These are phyloP conservation scores for Ogataea pini DNA, from an alignment of 805 yeast species.

Conservation along the genomic window DNA sequence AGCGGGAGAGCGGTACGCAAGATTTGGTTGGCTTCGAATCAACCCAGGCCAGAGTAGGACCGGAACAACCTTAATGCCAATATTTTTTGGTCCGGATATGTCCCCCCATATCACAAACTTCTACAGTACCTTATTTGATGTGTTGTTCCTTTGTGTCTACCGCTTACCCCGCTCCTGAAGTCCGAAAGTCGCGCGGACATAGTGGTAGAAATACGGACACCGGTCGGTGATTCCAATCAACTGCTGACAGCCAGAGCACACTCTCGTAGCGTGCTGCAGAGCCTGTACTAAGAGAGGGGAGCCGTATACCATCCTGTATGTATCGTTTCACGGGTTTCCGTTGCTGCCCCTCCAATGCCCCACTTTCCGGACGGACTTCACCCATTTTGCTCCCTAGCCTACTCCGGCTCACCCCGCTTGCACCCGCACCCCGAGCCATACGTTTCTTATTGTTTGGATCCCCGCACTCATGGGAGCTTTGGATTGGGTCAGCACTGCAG, in stretches of 20 bases:
- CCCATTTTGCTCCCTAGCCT: not conserved
- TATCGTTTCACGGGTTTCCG: not conserved
- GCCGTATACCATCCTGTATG: too few species aligned
- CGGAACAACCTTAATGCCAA: not conserved
- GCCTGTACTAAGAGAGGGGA: too few species aligned
- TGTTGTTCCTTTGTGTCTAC: too few species aligned
- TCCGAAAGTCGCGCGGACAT: slow-evolving; percentile 2
- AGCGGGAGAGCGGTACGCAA: slow-evolving; percentile 2
- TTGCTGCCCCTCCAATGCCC: slow-evolving; percentile 1
- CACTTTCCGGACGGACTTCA: not conserved
- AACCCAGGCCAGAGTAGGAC: not conserved
- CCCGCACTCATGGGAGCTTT: too few species aligned
- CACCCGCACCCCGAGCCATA: slow-evolving; percentile 3
- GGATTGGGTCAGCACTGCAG: too few species aligned
- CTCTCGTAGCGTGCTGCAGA: too few species aligned
- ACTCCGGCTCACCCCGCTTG: slow-evolving; percentile 6
- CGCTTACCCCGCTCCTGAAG: not conserved
- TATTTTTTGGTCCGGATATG: too few species aligned
- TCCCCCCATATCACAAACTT: too few species aligned
- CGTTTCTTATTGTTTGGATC: not conserved
- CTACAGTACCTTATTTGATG: too few species aligned
- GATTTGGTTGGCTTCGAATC: not conserved
- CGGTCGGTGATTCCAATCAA: not conserved
- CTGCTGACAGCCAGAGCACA: too few species aligned
- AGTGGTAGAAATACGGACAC: slow-evolving; percentile 1